Percentiles rank a stretch among this genome's conserved stretches.
Conservation (phyloP, 108 stramenopile species). For the Cyclotella distinguenda region DNA sequence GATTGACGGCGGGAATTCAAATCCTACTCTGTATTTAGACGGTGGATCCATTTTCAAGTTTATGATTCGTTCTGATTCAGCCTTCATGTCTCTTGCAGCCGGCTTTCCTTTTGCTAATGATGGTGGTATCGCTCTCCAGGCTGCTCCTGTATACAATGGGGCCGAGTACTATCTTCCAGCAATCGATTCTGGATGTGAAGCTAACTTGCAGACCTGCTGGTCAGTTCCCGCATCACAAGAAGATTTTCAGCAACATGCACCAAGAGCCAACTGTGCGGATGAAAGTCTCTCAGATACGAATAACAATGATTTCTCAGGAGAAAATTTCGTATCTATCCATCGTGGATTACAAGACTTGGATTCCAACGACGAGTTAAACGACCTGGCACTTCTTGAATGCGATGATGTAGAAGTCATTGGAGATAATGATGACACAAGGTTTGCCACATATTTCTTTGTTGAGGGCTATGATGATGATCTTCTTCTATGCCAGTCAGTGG, state of each 20-base stretch:
- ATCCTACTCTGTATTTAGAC: constrained; percentile 3
- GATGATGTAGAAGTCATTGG: not conserved
- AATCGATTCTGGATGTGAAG: constrained; percentile 30
- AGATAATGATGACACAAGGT: not conserved
- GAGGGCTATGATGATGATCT: constrained; percentile 26
- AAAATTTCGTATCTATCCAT: constrained; percentile 30
- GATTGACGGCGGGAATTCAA: not conserved
- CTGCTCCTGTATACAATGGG: constrained; percentile 24
- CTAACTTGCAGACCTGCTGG: constrained; percentile 42
- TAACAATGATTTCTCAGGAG: constrained; percentile 16
- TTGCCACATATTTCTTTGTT: constrained; percentile 19
- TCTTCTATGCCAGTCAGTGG: constrained; percentile 18
- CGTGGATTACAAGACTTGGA: constrained; percentile 40
- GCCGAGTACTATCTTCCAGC: constrained; percentile 37
- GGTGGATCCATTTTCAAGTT: constrained; percentile 18
- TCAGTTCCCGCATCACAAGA: constrained; percentile 28
- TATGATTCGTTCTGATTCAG: constrained; percentile 1
- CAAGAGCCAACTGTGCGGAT: constrained; percentile 8
- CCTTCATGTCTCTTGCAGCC: constrained; percentile 17
- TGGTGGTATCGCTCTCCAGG: constrained; percentile 26
- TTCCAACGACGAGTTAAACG: constrained; percentile 5
- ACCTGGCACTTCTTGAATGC: constrained; percentile 17
- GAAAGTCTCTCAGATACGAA: constrained; percentile 14
- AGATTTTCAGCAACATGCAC: constrained; percentile 17
- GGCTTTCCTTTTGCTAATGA: constrained; percentile 41